Conservation (phyloP, 2,329 filamentous ascomycete genomes). For the Botrytis cinerea region DNA sequence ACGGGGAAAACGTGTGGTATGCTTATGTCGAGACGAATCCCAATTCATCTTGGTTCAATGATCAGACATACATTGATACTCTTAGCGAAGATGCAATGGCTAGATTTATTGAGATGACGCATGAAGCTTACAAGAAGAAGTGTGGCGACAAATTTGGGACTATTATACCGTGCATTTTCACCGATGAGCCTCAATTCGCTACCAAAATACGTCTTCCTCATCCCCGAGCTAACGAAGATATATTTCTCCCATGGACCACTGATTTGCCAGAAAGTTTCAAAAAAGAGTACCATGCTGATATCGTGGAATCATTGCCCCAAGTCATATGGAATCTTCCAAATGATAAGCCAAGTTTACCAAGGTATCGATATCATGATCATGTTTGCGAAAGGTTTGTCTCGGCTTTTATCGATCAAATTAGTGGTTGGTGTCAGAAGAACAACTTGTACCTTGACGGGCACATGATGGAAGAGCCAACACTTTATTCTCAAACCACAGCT, state of each 20-base stretch:
- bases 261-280: conserved; percentile 39
- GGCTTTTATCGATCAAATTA: conserved; percentile 41
- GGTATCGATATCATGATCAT: conserved; percentile 42
- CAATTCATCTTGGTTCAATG: conserved; percentile 41
- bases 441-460: conserved; percentile 39
- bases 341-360: conserved; percentile 34
- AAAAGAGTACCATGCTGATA: conserved; percentile 33
- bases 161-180: conserved; percentile 41
- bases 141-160: conserved; percentile 40
- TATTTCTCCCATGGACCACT: conserved; percentile 41
- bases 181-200: conserved; percentile 42
- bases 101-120: conserved; percentile 40
- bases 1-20: conserved; percentile 39
- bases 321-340: conserved; percentile 41
- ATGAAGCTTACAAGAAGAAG: conserved; percentile 40
- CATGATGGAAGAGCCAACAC: conserved; percentile 43
- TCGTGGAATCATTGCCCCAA: conserved; percentile 38
- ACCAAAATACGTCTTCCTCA: conserved; percentile 39
- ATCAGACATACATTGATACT: conserved; percentile 41
- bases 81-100: conserved; percentile 38
- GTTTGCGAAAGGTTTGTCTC: conserved; percentile 41
- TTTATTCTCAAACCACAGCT: conserved; percentile 40
- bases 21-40: conserved; percentile 42
- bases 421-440: conserved; percentile 39
- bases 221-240: conserved; percentile 34